A percentile compares a stretch with the other conserved stretches of the same genome.
These are phyloP conservation scores for Kickxella alabastrina DNA, from an alignment of 192 early-diverging fungal genomes.

Conservation along the genomic window DNA sequence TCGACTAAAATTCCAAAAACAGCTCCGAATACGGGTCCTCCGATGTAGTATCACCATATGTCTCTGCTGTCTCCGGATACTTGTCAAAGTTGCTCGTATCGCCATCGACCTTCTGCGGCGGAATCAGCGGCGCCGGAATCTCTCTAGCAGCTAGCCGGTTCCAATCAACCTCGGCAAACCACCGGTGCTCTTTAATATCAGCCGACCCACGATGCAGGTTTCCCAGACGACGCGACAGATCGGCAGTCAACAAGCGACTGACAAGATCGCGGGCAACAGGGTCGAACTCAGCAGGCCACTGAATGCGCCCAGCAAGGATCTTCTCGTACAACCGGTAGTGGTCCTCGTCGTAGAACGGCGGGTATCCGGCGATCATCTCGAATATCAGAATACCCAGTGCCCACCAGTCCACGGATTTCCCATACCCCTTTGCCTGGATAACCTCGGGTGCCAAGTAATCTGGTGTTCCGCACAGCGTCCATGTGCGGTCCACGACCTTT, in stretches of 20 bases:
- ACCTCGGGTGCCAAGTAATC: slow-evolving; percentile 82
- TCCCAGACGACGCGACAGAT: slow-evolving; percentile 82
- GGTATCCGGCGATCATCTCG: slow-evolving; percentile 93
- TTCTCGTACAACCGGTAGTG: slow-evolving; percentile 92
- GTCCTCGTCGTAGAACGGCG: slow-evolving; percentile 95
- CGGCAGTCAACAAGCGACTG: slow-evolving; percentile 72
- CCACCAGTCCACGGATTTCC: slow-evolving; percentile 94
- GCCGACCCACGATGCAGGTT: slow-evolving; percentile 78
- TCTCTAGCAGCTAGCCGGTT: slow-evolving; percentile 64
- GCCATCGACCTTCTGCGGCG: slow-evolving; percentile 73
- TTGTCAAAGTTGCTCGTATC: slow-evolving; percentile 94
- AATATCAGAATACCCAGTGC: slow-evolving; percentile 89
- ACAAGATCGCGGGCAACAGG: slow-evolving; percentile 78
- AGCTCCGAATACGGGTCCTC: slow-evolving; percentile 69
- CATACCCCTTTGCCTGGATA: slow-evolving; percentile 87
- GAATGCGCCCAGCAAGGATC: slow-evolving; percentile 77
- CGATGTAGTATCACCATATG: slow-evolving; percentile 69
- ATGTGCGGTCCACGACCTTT: slow-evolving; percentile 70
- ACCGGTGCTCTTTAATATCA: slow-evolving; percentile 92
- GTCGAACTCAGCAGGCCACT: slow-evolving; percentile 86
- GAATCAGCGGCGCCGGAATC: slow-evolving; percentile 83
- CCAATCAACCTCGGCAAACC: slow-evolving; percentile 96
- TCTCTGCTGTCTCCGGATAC: slow-evolving; percentile 88
- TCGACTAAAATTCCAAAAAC: slow-evolving; percentile 77
- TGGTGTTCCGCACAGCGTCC: slow-evolving; percentile 78